Base-by-base conservation (phyloP, 768 basidiomycete genomes). In the Boletus subparvulus region DNA sequence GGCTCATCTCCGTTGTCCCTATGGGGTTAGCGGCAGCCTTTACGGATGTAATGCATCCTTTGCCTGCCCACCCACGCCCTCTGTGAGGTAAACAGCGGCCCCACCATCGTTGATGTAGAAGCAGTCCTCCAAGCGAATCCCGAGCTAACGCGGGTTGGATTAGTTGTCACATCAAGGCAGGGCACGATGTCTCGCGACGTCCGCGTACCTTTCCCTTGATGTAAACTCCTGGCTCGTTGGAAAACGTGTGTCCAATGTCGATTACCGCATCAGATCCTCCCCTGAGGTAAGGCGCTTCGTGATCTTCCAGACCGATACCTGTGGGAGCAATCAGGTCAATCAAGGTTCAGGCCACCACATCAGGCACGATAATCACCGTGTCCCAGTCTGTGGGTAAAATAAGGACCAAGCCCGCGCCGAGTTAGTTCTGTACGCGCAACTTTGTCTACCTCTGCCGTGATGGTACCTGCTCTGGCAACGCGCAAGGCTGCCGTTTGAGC, bases 261-360 rank as follows among this genome's bases (percentile, higher is more conserved):
- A 91, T 83, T 39, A 79, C 62, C 59, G 79, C 80, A 12, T 80
- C 65, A 32, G 82, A 86, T 16, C 85, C 84, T n/a, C 87, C 88
- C 46, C 82, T 82, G 19, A 95, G 76, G 69, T 92, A 93, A 1
- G 92, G 92, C 8, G 79, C 76, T 71, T 94, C 92, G 61, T 94
- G 93, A 9, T 79, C 86, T 70, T 94, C 90, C 4, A 94, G 73
- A 3, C 92, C 92, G 33, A 95, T 93, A 2, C 91, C 92, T 90
- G 51, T 35, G 21, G 33, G 28, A 17, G 19, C n/a, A 24, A 44
- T 52, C 52, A 61, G 21, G 45, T 66, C 35, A 57, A 58, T 52
- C 54, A 60, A 55, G 54, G 58, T 53, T 33, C 48, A 65, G 51
- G 14, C 59, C 16, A 50, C 26, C 41, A 36, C 43, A 51, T n/a